Percentiles rank a stretch among this genome's conserved stretches.
phyloP scores from a whole-genome alignment of 495 filamentous ascomycete species.

The Penicillium angulare region DNA sequence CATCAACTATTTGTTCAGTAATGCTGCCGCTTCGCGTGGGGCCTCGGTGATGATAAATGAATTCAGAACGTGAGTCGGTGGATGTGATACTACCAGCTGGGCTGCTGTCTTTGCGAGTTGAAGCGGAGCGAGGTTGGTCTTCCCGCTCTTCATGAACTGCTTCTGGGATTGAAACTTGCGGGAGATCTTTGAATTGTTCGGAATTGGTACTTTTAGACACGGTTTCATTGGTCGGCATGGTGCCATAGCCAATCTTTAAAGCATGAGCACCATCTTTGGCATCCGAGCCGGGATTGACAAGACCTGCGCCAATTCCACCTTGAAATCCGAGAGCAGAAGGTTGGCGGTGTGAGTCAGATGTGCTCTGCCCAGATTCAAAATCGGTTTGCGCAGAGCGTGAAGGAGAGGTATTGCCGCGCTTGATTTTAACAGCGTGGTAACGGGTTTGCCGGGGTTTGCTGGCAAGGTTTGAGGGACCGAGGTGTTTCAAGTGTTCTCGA shows the following conservation, averaged over 20 bases:
- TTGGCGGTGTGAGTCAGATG: slow-evolving; percentile 24
- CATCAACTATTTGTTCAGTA: slow-evolving; percentile 81
- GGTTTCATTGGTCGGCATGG: slow-evolving; percentile 27
- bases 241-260: slow-evolving; percentile 65
- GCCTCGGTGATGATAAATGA: slow-evolving; percentile 42
- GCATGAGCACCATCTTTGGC: slow-evolving; percentile 71
- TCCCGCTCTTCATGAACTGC: slow-evolving; percentile 39
- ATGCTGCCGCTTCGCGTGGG: slow-evolving; percentile 81
- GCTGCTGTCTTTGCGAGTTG: slow-evolving; percentile 22
- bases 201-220: slow-evolving; percentile 25
- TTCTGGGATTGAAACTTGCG: slow-evolving; percentile 36
- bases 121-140: slow-evolving; percentile 16
- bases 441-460: slow-evolving; percentile 77
- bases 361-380: slow-evolving; percentile 32
- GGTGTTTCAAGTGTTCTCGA: slow-evolving; percentile 78
- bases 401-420: slow-evolving; percentile 55
- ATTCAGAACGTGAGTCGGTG: slow-evolving; percentile 30
- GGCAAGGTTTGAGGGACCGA: slow-evolving; percentile 90
- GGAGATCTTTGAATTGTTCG: slow-evolving; percentile 27
- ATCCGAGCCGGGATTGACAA: slow-evolving; percentile 50
- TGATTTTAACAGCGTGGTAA: slow-evolving; percentile 91
- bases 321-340: slow-evolving; percentile 25
- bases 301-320: slow-evolving; percentile 52
- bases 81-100: slow-evolving; percentile 39
- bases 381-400: slow-evolving; percentile 40